Base-by-base conservation (phyloP, 768 basidiomycete species). In the Clathrus columnatus region DNA sequence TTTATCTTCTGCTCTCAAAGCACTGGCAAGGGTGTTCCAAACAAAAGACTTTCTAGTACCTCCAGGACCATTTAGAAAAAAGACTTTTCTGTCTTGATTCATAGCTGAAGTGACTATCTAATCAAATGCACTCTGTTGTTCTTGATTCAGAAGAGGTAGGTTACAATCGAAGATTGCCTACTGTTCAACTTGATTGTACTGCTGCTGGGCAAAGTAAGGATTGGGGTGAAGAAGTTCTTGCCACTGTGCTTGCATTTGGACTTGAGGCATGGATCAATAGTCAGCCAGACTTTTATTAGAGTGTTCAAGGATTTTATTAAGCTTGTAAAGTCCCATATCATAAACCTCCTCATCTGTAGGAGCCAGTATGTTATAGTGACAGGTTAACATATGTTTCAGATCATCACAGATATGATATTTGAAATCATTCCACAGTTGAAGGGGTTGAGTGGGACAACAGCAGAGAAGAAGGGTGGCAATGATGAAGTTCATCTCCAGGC, bases 41-140 rank as follows among this genome's bases (percentile, higher is more conserved):
- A 75, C 57, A 64, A 71, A 78, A 0, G 77, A 77, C 52, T 78
- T 79, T 11, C 76, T 73, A 51, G 69, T 69, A 0, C 75, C 74
- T 41, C 69, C 75, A 42, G 70, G 63, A 48, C 74, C 73, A 59
- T 72, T 63, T 4, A 78, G 54, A 46, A 76, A 78, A 58, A 74
- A 75, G 0, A 57, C 21, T 14, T 57, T 43, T 0, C 65, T 67
- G 4, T 46, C 10, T 8, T 61, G 27, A 1, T 54, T 4, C 1
- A 63, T 49, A 27, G 68, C 61, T 6, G 70, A 65, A 11, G 61
- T n/a, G 2, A 69, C 50, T 45, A 74, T 67, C 0, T 26, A n/a
- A 24, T 70, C 55, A 59, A 58, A 73, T 3, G 67, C 68, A 27
- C 8, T 10, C 5, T 42, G 49, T 48, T 74, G 70, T 7, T 67